Percentiles rank a stretch among this genome's conserved stretches.
Conservation (phyloP, 176 grass and related monocot species). For the Puya raimondii region DNA sequence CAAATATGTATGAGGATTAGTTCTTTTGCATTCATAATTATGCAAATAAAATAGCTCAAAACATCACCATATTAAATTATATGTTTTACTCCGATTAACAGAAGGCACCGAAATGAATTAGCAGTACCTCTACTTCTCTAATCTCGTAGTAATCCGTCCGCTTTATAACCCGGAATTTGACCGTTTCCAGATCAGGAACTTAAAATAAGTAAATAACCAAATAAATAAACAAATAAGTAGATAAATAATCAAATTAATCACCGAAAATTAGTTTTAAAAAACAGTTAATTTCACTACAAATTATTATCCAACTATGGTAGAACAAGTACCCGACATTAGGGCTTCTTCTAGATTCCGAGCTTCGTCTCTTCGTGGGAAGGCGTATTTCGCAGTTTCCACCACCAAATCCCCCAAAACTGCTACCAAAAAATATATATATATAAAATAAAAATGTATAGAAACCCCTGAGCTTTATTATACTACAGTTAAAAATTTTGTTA, state of each 20-base stretch:
- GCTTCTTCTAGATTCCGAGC: conserved; percentile 65
- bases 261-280: conserved; percentile 2
- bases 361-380: conserved; percentile 54
- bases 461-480: not conserved
- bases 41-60: too few relatives aligned
- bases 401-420: conserved; percentile 43
- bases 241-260: not conserved
- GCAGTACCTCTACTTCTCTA: conserved; percentile 72
- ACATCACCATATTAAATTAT: too few relatives aligned
- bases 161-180: conserved; percentile 58
- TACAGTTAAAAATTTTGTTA: too few relatives aligned
- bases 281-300: not conserved
- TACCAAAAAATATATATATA: not conserved
- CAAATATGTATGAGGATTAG: too few relatives aligned
- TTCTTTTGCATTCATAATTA: too few relatives aligned
- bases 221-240: not conserved
- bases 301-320: too few relatives aligned
- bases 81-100: too few relatives aligned
- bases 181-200: conserved; percentile 81
- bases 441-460: not conserved
- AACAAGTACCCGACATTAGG: conserved; percentile 61
- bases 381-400: conserved; percentile 57
- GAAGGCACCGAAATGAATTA: not conserved
- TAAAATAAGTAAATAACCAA: not conserved
- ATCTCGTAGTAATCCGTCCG: conserved; percentile 60